Conservation (phyloP, 495 filamentous ascomycete species). For the Neurospora discreta region DNA sequence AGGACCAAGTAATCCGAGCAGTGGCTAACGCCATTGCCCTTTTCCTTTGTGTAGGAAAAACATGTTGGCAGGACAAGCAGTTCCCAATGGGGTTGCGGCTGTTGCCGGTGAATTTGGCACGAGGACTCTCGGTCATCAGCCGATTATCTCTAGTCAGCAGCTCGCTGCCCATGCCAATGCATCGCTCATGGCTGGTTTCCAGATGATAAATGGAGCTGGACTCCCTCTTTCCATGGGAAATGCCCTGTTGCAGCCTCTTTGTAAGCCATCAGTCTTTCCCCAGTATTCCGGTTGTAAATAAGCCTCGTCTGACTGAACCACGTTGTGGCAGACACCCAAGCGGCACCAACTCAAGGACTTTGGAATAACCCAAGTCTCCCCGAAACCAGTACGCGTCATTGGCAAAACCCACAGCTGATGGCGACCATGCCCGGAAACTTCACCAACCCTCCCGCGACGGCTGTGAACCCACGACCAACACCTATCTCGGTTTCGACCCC, state of each 20-base stretch:
- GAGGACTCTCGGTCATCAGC: neutral
- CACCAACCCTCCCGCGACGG: constrained; percentile 17
- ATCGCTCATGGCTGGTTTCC: neutral
- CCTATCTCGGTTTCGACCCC: neutral
- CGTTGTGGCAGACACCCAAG: neutral
- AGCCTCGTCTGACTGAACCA: neutral
- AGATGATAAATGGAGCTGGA: neutral
- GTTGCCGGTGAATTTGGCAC: neutral
- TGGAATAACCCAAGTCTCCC: neutral
- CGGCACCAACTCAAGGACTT: neutral
- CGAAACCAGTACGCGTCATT: neutral
- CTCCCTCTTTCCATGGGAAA: neutral
- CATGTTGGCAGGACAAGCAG: neutral
- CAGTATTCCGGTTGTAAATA: neutral
- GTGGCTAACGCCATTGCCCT: neutral
- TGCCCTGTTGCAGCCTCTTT: neutral
- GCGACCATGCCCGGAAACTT: neutral
- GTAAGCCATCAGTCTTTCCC: neutral
- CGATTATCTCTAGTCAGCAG: neutral
- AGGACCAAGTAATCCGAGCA: neutral
- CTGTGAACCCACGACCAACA: neutral
- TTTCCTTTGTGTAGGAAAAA: neutral
- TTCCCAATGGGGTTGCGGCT: neutral
- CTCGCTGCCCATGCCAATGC: neutral
- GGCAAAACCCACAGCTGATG: neutral